Base-by-base conservation (phyloP, 2,329 filamentous ascomycete genomes). In the Scortechinia acanthostroma region DNA sequence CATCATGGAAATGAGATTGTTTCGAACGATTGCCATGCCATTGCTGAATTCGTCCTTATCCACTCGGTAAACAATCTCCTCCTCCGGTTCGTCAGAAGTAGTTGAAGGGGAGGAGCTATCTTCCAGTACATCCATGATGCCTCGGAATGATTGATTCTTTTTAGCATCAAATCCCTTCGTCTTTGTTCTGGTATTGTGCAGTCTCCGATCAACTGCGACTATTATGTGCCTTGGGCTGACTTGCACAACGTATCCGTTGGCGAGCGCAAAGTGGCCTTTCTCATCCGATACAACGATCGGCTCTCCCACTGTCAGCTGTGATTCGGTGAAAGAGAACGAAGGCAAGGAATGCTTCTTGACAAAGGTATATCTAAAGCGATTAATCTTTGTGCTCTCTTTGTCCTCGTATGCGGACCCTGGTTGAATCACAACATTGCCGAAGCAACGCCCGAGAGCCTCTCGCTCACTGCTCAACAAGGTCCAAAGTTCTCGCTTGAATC, bases 41-140 rank as follows among this genome's bases (percentile, higher is more conserved):
- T 86, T 88, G 54, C 80, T 85, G 58, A 88, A 88, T 52, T 88
- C 84, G 49, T 88, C 84, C 55, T 87, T 88, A 60, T 88, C 84
- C 5, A 88, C 66, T 22, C 84, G 75, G 52, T 86, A 88, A n/a
- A 69, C 58, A 5, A 70, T 58, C 37, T 67, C 57, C 20, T 66
- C 60, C 5, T 58, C 51, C 16, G 54, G 54, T 21, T 53, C 57
- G 3, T 49, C 53, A n/a, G 69, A 48, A n/a, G 65, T 62, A 35
- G 68, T 60, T 42, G 68, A 62, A 33, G 63, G 58, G 4, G 58
- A 56, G 44, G 60, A 62, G 21, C 59, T 65, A 46, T 70, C 64
- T 30, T 67, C 65, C 5, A 64, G 63, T 15, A 84, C 71, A 50
- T 83, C 77, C 79, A 86, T 85, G 44, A 86, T 81, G 15, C 83